These are phyloP conservation scores for Diplosphaera chodatii DNA, from an alignment of 139 green algal species.

Conservation along the genomic window DNA sequence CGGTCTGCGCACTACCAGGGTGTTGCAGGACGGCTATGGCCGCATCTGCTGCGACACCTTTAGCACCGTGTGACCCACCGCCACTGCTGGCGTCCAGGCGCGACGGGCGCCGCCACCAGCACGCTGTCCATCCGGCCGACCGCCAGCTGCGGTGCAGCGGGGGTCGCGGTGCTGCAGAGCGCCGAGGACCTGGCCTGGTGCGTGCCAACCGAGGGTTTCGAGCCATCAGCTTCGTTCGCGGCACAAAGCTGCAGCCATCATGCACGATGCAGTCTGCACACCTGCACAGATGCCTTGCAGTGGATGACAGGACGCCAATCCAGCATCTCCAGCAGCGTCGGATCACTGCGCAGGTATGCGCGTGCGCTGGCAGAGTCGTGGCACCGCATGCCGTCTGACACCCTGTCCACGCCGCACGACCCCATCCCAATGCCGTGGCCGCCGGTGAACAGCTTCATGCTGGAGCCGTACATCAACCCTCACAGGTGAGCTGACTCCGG, in stretches of 20 bases:
- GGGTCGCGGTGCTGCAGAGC: slow-evolving; percentile 28
- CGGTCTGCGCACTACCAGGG: too few relatives aligned
- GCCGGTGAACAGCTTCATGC: slow-evolving; percentile 20
- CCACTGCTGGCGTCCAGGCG: neutral
- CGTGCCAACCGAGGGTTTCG: too few relatives aligned
- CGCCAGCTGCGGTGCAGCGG: slow-evolving; percentile 7
- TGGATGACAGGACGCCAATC: too few relatives aligned
- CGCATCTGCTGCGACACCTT: too few relatives aligned
- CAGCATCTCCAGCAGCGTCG: too few relatives aligned
- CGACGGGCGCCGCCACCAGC: neutral
- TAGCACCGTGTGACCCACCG: too few relatives aligned
- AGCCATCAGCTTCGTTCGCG: too few relatives aligned
- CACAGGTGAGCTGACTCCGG: too few relatives aligned
- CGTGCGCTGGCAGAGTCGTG: neutral
- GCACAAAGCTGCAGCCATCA: too few relatives aligned
- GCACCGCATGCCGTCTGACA: slow-evolving; percentile 11
- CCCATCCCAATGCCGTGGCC: slow-evolving; percentile 14
- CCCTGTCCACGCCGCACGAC: slow-evolving; percentile 13
- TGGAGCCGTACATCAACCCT: slow-evolving; percentile 57
- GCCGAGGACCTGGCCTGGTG: slow-evolving; percentile 20
- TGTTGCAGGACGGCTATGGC: too few relatives aligned
- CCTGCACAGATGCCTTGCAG: too few relatives aligned
- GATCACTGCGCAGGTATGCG: neutral
- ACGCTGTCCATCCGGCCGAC: slow-evolving; percentile 40
- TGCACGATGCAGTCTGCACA: too few relatives aligned